Base-by-base conservation (phyloP, 2,329 filamentous ascomycete species). In the Emergomyces orientalis region DNA sequence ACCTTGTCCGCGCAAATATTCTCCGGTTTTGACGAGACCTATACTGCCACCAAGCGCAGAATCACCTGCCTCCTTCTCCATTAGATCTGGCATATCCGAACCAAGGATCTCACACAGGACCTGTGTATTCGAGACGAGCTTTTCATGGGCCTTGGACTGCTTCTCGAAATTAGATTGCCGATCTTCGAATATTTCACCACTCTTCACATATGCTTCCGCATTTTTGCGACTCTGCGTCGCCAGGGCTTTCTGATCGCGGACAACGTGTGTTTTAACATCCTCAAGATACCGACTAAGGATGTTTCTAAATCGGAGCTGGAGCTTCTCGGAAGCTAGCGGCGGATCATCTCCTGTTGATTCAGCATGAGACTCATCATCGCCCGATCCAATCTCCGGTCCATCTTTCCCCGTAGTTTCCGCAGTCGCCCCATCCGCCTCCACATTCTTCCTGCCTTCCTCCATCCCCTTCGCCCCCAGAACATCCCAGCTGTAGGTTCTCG, bases 191-290 rank as follows among this genome's bases (percentile, higher is more conserved):
- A 99, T 93, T 73, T 99, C 94, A 1, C 94, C 94, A 45, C 94
- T 97, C 72, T 97, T 97, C 70, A 99, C 93, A 70, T 99, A 99
- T 6, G 93, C 94, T 75, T 99, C 94, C 0, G 94, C 93, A 76
- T 99, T 99, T 69, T 93, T 91, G 66, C 91, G 90, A 61, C 90
- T 91, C 77, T 99, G 94, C 32, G 84, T 86, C 61, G 87, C 84
- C 49, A 99, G 87, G 49, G 89, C 88, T 74, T 96, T 94, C 73
- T 99, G 94, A 70, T 97, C 91, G n/a, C 90, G 88, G 37, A 92
- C 75, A 37, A 99, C 82, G 71, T 97, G 94, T 19, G 83, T 81
- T 71, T 96, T 96, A 67, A 97, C 90, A 72, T 96, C 92, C 62
- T 97, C 90, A 67, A 97, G 90, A 71, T 99, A 99, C 39, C 89